Evolutionary conservation across 1,284 basidiomycete species (phyloP).

Genomic region (Leccinum pachyderme): DNA sequence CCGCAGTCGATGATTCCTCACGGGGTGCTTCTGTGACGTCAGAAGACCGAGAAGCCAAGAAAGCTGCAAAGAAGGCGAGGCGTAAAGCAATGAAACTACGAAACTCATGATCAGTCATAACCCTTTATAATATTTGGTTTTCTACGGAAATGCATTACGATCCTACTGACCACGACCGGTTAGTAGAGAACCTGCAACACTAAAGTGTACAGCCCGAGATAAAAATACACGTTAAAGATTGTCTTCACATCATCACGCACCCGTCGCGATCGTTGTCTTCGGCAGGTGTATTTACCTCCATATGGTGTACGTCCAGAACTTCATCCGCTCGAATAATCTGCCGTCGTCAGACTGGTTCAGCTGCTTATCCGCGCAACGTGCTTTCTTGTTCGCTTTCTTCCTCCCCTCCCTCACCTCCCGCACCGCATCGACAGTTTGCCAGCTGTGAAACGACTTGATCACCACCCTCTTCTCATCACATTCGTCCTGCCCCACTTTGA

Average conservation of each 20-base stretch:
- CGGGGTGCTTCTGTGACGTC: constrained; percentile 8
- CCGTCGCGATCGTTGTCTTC: constrained; percentile 41
- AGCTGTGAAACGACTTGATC: constrained; percentile 83
- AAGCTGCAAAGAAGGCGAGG: constrained; percentile 23
- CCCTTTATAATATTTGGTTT: constrained; percentile 18
- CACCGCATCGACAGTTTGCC: constrained; percentile 80
- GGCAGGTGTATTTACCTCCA: constrained; percentile 26
- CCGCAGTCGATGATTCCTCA: constrained; percentile 6
- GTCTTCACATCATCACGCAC: constrained; percentile 45
- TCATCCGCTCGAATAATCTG: constrained; percentile 14
- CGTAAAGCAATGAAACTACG: constrained; percentile 22
- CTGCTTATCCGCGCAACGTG: constrained; percentile 35
- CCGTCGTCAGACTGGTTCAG: constrained; percentile 25
- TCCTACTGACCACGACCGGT: constrained; percentile 14
- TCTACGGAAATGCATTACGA: constrained; percentile 5
- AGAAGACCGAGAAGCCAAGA: constrained; percentile 14
- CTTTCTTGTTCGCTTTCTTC: constrained; percentile 44
- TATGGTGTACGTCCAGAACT: constrained; percentile 29
- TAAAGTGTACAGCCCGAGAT: constrained; percentile 24
- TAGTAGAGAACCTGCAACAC: constrained; percentile 15
- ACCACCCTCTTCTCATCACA: constrained; percentile 71
- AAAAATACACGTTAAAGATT: constrained; percentile 22
- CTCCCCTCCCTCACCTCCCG: constrained; percentile 54
- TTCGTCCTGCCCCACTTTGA: constrained; percentile 70
- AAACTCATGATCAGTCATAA: constrained; percentile 19